Conservation (phyloP, 805 yeast genomes). For the Jamesozyma spencerorum region DNA sequence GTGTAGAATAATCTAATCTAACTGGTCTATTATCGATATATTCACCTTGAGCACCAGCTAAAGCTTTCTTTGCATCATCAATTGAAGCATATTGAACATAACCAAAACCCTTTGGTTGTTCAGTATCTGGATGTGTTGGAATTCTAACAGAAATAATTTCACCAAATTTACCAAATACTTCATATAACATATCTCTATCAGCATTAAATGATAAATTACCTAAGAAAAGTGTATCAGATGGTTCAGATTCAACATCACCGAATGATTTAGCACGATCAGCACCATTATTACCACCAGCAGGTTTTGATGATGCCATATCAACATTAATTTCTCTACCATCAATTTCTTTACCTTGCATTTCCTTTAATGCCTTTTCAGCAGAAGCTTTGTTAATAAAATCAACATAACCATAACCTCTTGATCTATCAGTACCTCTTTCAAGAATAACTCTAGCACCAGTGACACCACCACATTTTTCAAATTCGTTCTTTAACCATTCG, state of each 20-base stretch:
- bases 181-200: constrained; percentile 68
- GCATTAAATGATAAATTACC: constrained; percentile 94
- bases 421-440: constrained; percentile 86
- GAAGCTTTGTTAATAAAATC: constrained; percentile 70
- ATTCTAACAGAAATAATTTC: constrained; percentile 80
- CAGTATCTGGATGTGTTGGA: constrained; percentile 98
- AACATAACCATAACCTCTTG: constrained; percentile 96
- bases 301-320: constrained; percentile 83
- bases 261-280: constrained; percentile 76
- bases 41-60: constrained; percentile 81
- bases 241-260: constrained; percentile 86
- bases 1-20: constrained; percentile 90
- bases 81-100: constrained; percentile 83
- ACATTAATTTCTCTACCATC: constrained; percentile 95
- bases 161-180: constrained; percentile 69
- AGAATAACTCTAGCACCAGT: constrained; percentile 82
- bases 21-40: constrained; percentile 85
- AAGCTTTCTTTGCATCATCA: constrained; percentile 86
- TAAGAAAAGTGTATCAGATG: constrained; percentile 91
- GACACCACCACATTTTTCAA: constrained; percentile 76
- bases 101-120: constrained; percentile 98
- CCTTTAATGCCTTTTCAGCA: constrained; percentile 80
- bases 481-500: constrained; percentile 83
- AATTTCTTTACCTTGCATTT: constrained; percentile 85
- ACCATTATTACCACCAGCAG: constrained; percentile 46